phyloP scores from a whole-genome alignment of 176 grass and related monocot species.

The Musa acuminata region DNA sequence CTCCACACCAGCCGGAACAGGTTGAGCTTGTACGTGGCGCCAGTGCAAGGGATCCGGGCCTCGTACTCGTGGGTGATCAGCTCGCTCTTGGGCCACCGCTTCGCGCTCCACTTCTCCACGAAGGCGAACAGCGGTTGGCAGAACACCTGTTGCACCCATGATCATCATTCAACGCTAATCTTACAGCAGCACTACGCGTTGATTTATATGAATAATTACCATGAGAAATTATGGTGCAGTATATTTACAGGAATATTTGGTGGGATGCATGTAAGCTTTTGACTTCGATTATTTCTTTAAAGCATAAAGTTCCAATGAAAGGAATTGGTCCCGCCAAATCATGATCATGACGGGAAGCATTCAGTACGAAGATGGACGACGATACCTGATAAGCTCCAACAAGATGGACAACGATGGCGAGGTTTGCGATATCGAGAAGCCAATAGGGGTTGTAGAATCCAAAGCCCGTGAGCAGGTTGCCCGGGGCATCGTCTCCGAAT shows the following conservation, averaged over 20 bases:
- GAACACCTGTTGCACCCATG: conserved; percentile 25
- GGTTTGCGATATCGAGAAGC: conserved; percentile 51
- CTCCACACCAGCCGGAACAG: conserved; percentile 46
- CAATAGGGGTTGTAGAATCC: conserved; percentile 56
- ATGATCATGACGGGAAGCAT: no score
- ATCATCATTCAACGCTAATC: no score
- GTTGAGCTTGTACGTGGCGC: conserved; percentile 26
- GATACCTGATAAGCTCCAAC: conserved; percentile 49
- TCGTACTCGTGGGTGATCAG: conserved; percentile 35
- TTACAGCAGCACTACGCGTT: no score
- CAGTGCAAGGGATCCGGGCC: not conserved
- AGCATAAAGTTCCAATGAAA: no score
- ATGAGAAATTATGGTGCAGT: not conserved
- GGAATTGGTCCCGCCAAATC: no score
- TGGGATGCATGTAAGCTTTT: no score
- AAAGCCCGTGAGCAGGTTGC: conserved; percentile 51
- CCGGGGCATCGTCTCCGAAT: conserved; percentile 38
- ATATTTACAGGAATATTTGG: no score
- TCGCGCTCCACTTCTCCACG: conserved; percentile 34
- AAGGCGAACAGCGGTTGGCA: conserved; percentile 53
- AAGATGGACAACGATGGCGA: conserved; percentile 50
- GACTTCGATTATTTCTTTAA: no score
- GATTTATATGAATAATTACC: not conserved
- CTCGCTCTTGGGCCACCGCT: conserved; percentile 30
- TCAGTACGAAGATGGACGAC: not conserved